Base-by-base conservation (phyloP, 768 basidiomycete species). In the Tylopilus plumbeoviolaceoides region DNA sequence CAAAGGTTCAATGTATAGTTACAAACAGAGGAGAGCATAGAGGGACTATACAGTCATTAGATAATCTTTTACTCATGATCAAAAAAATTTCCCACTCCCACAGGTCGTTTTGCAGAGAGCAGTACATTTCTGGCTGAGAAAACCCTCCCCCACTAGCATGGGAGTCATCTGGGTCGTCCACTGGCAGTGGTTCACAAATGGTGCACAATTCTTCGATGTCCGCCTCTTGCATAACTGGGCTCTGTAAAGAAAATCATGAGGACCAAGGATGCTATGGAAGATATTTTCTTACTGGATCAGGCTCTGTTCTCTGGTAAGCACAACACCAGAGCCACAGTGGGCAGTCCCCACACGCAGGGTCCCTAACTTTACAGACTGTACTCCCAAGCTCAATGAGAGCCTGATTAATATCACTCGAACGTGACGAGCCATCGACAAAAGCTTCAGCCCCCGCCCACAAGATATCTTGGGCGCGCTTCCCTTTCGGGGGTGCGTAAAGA, bases 331-430 rank as follows among this genome's bases (percentile, higher is more conserved):
- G 55, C 44, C 69, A 78, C 41, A 98, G 59, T 18, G 93, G 91
- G 69, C 95, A 98, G 17, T 71, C 62, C 17, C 61, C 70, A 62
- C 95, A 98, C 18, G 73, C 69, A 10, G 95, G 95, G 56, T 88
- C 82, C 55, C 82, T 84, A 39, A 89, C 85, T 68, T 87, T 93
- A 73, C 95, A 98, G 3, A 97, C 80, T 4, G 92, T 95, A 65
- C 89, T 90, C 45, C 95, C 95, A 7, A 98, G 82, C 66, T 98
- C 95, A 67, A 98, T 98, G 47, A 98, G 75, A 14, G 90, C 93
- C 72, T 97, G 89, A 63, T 95, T 95, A 57, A 94, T 76, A 65
- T 95, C 90, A 17, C 93, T 91, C 0, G 92, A 81, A 56, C 78
- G 67, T 33, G 79, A 60, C 0, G 75, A 64, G 12, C 58, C 73